Evolutionary conservation across 768 basidiomycete species (phyloP), one percentile per base, ranked within the genome.

Genomic region (Podaxis sp.): DNA sequence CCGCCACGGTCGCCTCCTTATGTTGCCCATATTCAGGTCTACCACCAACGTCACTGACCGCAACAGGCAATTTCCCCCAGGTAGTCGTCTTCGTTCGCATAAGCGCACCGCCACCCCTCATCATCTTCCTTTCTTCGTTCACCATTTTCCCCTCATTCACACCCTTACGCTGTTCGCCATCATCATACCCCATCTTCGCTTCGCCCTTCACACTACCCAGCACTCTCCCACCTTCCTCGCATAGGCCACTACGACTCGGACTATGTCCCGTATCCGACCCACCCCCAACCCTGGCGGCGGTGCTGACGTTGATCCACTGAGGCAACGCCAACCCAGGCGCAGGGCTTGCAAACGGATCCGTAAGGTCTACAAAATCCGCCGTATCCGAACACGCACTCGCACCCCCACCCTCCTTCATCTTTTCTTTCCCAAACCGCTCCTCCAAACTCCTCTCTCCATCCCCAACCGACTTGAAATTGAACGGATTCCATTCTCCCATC

Each of bases 261-360:
- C 36, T 17, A 40, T 51, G 36, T 4, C 33, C 50, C 9, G 33
- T 41, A 11, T 52, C 59, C 59, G 51, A 43, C 3, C 13, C 25
- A 49, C 46, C 49, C 12, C 49, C 37, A 19, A 33, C 49, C 19
- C 41, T 12, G 3, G 7, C 25, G 19, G 24, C 4, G 13, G 25
- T 2, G 12, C 7, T 55, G 3, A 12, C 40, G 22, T 55, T 49
- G 7, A 51, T 11, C 54, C 61, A 50, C 47, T 55, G 50, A 4
- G 61, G 61, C n/a, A 56, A 38, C 3, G 54, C 13, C 7, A 62
- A 62, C 22, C 61, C 61, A 7, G 61, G 61, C 13, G 61, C 50
- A 50, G 61, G 61, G 50, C 61, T 62, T 9, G 61, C 61, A 25
- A 62, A 62, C 22, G 61, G 61, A 40, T 62, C 61, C 2, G 61